Evolutionary conservation across 352 stramenopile genomes (phyloP).

Genomic region (Pythium guiyangense): DNA sequence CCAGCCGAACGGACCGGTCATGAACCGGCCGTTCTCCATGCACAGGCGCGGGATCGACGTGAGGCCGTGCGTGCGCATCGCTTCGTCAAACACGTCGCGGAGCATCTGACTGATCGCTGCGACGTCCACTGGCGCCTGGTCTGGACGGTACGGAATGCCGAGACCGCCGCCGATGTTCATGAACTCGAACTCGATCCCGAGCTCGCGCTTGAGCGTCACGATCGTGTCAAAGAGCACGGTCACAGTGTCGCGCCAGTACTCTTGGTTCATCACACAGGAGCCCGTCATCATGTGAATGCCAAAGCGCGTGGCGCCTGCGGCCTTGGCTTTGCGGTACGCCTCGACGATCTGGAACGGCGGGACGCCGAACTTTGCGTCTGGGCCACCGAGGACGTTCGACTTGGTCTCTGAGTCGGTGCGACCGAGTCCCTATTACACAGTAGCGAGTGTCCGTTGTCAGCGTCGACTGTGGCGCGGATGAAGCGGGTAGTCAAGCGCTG

Average conservation of each 20-base stretch:
- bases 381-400: conserved; percentile 85
- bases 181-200: conserved; percentile 88
- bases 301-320: conserved; percentile 77
- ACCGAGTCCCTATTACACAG: conserved; percentile 40
- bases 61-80: conserved; percentile 64
- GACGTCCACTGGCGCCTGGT: conserved; percentile 68
- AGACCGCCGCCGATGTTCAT: conserved; percentile 90
- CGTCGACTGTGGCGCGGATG: too few species aligned
- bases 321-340: conserved; percentile 79
- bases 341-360: conserved; percentile 86
- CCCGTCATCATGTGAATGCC: conserved; percentile 92
- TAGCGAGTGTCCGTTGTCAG: neutral
- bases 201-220: conserved; percentile 64
- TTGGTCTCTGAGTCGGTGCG: conserved; percentile 88
- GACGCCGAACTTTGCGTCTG: conserved; percentile 88
- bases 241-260: conserved; percentile 88
- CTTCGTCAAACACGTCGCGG: conserved; percentile 68
- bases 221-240: conserved; percentile 83
- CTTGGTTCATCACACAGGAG: conserved; percentile 86
- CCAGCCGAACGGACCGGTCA: conserved; percentile 87
- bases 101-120: conserved; percentile 67
- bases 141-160: conserved; percentile 83
- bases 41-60: conserved; percentile 58
- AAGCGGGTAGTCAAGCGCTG: too few species aligned
- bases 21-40: conserved; percentile 90